Conservation (phyloP, 2,329 filamentous ascomycete genomes). For the Cyclaneusma minus region DNA sequence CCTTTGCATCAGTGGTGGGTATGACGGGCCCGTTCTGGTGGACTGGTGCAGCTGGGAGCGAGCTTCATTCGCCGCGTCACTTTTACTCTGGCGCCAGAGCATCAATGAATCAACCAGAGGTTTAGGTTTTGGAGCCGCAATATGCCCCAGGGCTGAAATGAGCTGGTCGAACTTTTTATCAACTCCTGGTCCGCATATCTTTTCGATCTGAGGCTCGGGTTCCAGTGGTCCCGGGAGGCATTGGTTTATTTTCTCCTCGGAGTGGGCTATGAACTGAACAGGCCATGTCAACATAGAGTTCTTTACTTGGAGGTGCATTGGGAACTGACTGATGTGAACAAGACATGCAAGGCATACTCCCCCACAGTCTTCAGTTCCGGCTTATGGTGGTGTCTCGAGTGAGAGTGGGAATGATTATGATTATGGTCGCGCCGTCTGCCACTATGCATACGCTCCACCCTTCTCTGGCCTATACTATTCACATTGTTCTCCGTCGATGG, state of each 20-base stretch:
- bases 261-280: slow-evolving; percentile 71
- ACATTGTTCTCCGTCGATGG: slow-evolving; percentile 29
- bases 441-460: slow-evolving; percentile 45
- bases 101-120: slow-evolving; percentile 94
- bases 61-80: slow-evolving; percentile 66
- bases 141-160: slow-evolving; percentile 83
- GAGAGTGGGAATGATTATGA: slow-evolving; percentile 62
- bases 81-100: slow-evolving; percentile 94
- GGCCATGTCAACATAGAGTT: slow-evolving; percentile 19
- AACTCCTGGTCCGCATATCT: slow-evolving; percentile 77
- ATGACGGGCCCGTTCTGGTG: slow-evolving; percentile 19
- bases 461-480: slow-evolving; percentile 31
- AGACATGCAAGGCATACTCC: slow-evolving; percentile 89
- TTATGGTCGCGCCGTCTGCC: slow-evolving; percentile 56
- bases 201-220: slow-evolving; percentile 70
- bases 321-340: slow-evolving; percentile 70
- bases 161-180: slow-evolving; percentile 88
- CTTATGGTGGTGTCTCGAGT: slow-evolving; percentile 47
- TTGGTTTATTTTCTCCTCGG: slow-evolving; percentile 89
- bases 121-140: slow-evolving; percentile 86
- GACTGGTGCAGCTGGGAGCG: slow-evolving; percentile 40
- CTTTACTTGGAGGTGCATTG: slow-evolving; percentile 2
- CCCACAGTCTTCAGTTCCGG: slow-evolving; percentile 85
- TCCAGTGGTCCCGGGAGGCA: slow-evolving; percentile 70
- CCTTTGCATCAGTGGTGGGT: slow-evolving; percentile 32